Evolutionary conservation across 352 stramenopile genomes (phyloP).

Genomic region (Aphanomyces astaci): DNA sequence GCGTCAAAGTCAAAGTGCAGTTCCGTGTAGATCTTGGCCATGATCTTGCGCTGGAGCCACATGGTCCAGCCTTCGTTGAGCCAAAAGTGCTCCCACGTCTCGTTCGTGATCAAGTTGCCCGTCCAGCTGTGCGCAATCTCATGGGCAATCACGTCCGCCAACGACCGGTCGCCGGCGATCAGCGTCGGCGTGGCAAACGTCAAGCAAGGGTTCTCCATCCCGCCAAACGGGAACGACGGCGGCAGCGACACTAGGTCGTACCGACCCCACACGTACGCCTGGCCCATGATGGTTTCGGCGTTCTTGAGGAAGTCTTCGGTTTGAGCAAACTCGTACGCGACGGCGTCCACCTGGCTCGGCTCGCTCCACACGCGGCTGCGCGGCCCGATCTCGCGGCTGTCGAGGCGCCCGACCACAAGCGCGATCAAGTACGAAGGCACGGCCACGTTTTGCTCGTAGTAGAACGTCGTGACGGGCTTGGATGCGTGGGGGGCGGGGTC

Average conservation of each 20-base stretch:
- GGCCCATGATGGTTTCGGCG: constrained; percentile 64
- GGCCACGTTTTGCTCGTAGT: constrained; percentile 74
- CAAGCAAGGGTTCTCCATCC: constrained; percentile 96
- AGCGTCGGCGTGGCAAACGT: constrained; percentile 79
- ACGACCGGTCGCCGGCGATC: constrained; percentile 67
- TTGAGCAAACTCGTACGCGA: constrained; percentile 62
- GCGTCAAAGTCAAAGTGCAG: constrained; percentile 41
- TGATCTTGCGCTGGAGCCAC: constrained; percentile 47
- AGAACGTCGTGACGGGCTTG: constrained; percentile 35
- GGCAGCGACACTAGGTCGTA: constrained; percentile 83
- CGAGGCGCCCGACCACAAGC: constrained; percentile 74
- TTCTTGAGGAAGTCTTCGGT: constrained; percentile 67
- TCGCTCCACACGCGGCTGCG: constrained; percentile 77
- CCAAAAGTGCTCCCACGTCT: constrained; percentile 83
- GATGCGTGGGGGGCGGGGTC: constrained; percentile 5
- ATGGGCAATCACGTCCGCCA: constrained; percentile 58
- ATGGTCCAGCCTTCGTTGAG: constrained; percentile 86
- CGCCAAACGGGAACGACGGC: constrained; percentile 92
- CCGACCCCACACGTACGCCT: constrained; percentile 69
- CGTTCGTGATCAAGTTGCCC: constrained; percentile 76
- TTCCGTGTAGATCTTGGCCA: constrained; percentile 32
- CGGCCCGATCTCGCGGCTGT: constrained; percentile 50
- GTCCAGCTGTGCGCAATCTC: constrained; percentile 77
- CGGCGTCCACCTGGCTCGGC: constrained; percentile 66
- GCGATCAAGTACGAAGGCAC: constrained; percentile 80